Evolutionary conservation across 331 rosid genomes (phyloP), one percentile per base, ranked within the genome.

Genomic region (Prunus yedoensis): DNA sequence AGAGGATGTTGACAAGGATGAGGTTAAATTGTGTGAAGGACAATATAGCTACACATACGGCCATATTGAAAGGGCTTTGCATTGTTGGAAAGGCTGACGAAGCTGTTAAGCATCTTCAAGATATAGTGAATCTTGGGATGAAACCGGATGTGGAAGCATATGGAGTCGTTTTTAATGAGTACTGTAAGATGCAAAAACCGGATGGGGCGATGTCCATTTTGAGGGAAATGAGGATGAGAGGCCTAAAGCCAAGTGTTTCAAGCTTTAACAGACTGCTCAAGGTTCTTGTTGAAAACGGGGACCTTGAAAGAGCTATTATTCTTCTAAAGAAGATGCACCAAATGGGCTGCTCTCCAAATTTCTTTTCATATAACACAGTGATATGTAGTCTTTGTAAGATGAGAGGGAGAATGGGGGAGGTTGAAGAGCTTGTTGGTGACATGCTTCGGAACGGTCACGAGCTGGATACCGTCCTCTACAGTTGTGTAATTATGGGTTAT

Each of bases 1-100:
- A 45, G 88, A 84, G 61, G 78, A 80, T 84, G 90, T 82, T 84
- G 80, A 78, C 66, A 14, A 82, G 73, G 78, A 86, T 88, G 92
- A 77, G 90, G 84, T 75, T 88, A 60, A 80, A 82, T 66, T 90
- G 92, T 61, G 57, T 86, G 56, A 80, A 74, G 68, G 93, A 83
- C 21, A 30, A 86, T 46, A 68, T 84, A 25, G 74, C 80, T 7
- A 88, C 90, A 0, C 85, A 88, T 80, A 80, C 89, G 9, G 71
- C 83, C 71, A 66, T 88, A 10, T 66, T 88, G 79, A 81, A 86
- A 76, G 90, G 93, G 46, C 63, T 78, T 58, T 88, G 89, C 83
- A 47, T 80, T 46, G 76, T 13, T 3, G 89, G 93, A 28, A 84
- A 38, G 83, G 72, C 79, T 41, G 73, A 86, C 16, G 86, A 88